Base-by-base conservation (phyloP, 352 stramenopile species). In the Globisporangium sylvaticum region DNA sequence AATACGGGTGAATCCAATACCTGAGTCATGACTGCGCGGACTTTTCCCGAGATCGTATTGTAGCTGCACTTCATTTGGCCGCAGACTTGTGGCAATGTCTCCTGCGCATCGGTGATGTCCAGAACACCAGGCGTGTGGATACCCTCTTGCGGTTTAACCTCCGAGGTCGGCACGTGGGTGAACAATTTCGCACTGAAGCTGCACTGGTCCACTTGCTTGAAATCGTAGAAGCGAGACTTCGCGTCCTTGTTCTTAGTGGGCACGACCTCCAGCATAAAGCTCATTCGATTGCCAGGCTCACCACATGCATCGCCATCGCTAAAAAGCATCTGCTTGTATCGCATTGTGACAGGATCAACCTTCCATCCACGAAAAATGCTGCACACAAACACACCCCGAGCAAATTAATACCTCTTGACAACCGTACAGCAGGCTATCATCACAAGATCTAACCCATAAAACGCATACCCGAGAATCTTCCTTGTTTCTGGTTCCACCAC, bases 241-340 rank as follows among this genome's bases (percentile, higher is more conserved):
- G 72, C 74, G 32, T 81, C 69, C 34, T 65, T 62, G 34, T 85
- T 76, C 54, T 65, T 77, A 10, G 79, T 78, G 25, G 75, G 72
- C 32, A 91, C 69, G 4, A 93, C 64, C 61, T 93, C 83, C 3
- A 92, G 67, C 27, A 67, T 50, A 32, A 88, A 73, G 9, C 74
- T 78, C 56, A 80, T 83, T 25, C 73, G 75, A 44, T 83, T 66
- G 22, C 72, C 67, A 48, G 72, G 63, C 18, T 83, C 78, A 61
- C 73, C 77, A 53, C 86, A 94, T 20, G 80, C 39, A 66, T 91
- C 84, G 25, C 86, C 86, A 39, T 94, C 86, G 59, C 91, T 81
- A 65, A 90, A 94, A 15, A 87, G 64, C 67, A 89, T 87, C 27
- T 90, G 76, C 63, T 94, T 94, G 79, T 91, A 94, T 34, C 81